Percentiles rank a stretch among this genome's conserved stretches.
Evolutionary conservation across 345 rosid species (phyloP).

Genomic region (Cochlearia excelsa): DNA sequence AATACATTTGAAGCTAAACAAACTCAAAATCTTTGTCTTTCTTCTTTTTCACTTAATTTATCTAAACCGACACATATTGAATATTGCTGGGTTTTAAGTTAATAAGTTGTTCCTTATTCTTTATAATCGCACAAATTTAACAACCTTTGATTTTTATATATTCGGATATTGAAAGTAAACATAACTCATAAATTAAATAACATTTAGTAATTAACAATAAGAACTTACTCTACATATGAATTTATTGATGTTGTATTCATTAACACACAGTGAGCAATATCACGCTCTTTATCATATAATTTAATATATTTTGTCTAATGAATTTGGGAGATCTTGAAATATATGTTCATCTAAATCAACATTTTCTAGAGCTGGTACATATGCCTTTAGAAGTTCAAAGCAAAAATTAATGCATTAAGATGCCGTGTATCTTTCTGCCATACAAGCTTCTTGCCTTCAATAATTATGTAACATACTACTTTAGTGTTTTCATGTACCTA

Average conservation of each 20-base stretch:
- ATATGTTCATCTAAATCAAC: conserved; percentile 5
- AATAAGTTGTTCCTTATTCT: no score
- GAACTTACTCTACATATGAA: not conserved
- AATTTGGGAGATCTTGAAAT: not conserved
- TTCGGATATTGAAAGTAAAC: no score
- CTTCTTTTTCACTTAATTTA: no score
- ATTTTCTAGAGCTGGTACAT: conserved; percentile 2
- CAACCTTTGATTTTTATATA: no score
- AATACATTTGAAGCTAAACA: no score
- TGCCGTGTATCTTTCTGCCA: conserved; percentile 5
- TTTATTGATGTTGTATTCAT: not conserved
- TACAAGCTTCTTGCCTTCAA: conserved; percentile 6
- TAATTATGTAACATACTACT: not conserved
- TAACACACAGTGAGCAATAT: conserved; percentile 11
- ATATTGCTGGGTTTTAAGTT: no score
- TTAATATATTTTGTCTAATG: not conserved
- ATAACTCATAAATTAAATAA: no score
- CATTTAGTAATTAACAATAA: no score
- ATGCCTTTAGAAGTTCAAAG: not conserved
- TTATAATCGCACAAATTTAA: no score
- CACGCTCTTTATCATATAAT: conserved; percentile 6
- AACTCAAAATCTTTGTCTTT: no score
- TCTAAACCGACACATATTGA: no score
- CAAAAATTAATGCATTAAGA: not conserved
- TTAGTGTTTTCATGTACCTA: not conserved